Percentiles rank a stretch among this genome's conserved stretches.
These are phyloP conservation scores for Biscogniauxia mediterranea DNA, from an alignment of 2,329 filamentous ascomycete genomes.

Conservation along the genomic window DNA sequence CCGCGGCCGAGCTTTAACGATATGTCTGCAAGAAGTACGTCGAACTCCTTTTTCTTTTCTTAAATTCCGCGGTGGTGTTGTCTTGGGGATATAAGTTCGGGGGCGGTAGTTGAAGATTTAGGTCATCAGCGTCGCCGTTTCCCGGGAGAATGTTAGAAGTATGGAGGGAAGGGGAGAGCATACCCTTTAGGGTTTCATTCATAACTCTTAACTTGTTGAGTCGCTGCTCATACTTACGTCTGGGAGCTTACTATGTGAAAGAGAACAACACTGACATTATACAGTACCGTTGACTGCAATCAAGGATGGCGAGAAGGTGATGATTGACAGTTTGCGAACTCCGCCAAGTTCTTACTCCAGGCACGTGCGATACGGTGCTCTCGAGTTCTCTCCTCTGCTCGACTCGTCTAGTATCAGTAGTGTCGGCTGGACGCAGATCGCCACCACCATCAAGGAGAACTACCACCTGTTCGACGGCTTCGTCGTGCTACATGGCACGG, in stretches of 20 bases:
- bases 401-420: slow-evolving; percentile 91
- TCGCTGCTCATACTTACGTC: not conserved
- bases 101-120: too few relatives aligned
- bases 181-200: not conserved
- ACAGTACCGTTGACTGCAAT: slow-evolving; percentile 50
- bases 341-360: slow-evolving; percentile 77
- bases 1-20: slow-evolving; percentile 86
- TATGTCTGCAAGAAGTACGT: slow-evolving; percentile 50
- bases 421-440: slow-evolving; percentile 82
- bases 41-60: not conserved
- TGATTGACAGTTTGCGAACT: slow-evolving; percentile 71
- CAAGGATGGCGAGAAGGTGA: slow-evolving; percentile 47
- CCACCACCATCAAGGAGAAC: slow-evolving; percentile 74
- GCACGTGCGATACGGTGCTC: slow-evolving; percentile 77
- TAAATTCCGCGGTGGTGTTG: not conserved
- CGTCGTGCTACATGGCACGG: slow-evolving; percentile 86
- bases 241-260: not conserved
- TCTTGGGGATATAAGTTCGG: slow-evolving; percentile 20
- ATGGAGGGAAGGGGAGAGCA: too few relatives aligned
- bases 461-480: slow-evolving; percentile 89
- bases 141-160: too few relatives aligned
- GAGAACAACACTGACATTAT: not conserved
- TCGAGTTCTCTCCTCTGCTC: slow-evolving; percentile 80
- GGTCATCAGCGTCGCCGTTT: too few relatives aligned
- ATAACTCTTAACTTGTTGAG: not conserved